phyloP scores from a whole-genome alignment of 202 grass and related monocot genomes.

The Schoenoplectus tabernaemontani region DNA sequence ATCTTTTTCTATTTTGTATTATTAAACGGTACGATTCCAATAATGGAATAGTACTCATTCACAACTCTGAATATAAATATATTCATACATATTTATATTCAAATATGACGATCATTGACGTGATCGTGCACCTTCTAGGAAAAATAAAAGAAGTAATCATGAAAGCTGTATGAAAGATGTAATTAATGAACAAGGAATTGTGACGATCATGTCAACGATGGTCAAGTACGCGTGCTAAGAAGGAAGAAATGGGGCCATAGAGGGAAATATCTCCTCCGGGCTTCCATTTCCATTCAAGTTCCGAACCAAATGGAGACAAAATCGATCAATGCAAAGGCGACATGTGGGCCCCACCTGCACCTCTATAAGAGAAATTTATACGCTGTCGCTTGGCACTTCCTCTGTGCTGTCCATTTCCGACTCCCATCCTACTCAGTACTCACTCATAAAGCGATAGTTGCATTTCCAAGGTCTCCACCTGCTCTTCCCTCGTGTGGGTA shows the following conservation, averaged over 20 bases:
- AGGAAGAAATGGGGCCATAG: background rate
- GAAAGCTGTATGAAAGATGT: background rate
- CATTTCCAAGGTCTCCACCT: background rate
- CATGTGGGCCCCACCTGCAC: background rate
- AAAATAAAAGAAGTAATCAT: background rate
- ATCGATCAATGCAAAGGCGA: background rate
- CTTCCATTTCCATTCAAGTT: background rate
- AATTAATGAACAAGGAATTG: background rate
- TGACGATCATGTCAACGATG: too few relatives aligned
- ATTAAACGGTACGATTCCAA: too few relatives aligned
- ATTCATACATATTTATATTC: background rate
- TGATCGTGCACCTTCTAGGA: background rate
- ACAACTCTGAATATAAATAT: too few relatives aligned
- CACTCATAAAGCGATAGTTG: background rate
- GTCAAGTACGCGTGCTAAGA: background rate
- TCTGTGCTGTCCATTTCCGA: background rate
- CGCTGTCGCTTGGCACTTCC: background rate
- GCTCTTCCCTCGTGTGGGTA: background rate
- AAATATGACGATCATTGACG: background rate
- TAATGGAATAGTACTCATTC: too few relatives aligned
- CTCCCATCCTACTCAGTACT: background rate
- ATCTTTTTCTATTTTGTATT: too few relatives aligned
- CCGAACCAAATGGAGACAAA: background rate
- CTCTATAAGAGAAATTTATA: background rate
- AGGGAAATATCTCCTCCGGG: background rate